Base-by-base conservation (phyloP, 108 stramenopile genomes). In the Pseudonitzschia delicatissima region DNA sequence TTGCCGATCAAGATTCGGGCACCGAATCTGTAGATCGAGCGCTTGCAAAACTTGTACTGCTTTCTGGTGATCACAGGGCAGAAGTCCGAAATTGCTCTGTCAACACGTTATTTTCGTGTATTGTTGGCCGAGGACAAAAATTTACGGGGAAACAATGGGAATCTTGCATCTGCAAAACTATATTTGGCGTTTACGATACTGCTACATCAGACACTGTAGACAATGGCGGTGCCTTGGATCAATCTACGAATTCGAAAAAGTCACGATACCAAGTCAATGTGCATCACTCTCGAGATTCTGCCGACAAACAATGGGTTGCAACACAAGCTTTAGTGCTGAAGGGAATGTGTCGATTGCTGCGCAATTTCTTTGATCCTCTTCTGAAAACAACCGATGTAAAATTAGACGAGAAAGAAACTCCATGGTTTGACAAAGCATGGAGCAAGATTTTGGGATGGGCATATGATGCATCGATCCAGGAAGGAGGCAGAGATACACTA, bases 11-110 rank as follows among this genome's bases (percentile, higher is more conserved):
- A 77, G 87, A 92, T 57, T 39, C 73, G 33, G 80, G 83, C 37
- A 63, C 88, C 25, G 62, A 57, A 21, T 83, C 89, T 9, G 63
- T 95, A 53, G 87, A 91, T 66, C 66, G 55, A 58, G 87, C 89
- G 23, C 57, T 94, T 42, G 79, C 86, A 29, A 94, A 90, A 59
- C 48, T 94, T 53, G 84, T 87, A 6, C 51, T 64, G 13, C 71
- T 94, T 21, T 79, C 89, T 17, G 50, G 80, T 13, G 90, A 94
- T 58, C 55, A 51, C 39, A 67, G 93, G 52, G 61, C 85, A 2
- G 90, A 94, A 71, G 77, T 95, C 59, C 69, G 95, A 57, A 96
- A 96, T 71, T 95, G 94, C 66, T 78, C 94, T 8, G 90, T 96
- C 26, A 96, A 96, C 63, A 96, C 96, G 8, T 67, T 96, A 21